A percentile compares a stretch with the other conserved stretches of the same genome.
These are phyloP conservation scores for Malus hybrid DNA, from an alignment of 331 rosid species.

Conservation along the genomic window DNA sequence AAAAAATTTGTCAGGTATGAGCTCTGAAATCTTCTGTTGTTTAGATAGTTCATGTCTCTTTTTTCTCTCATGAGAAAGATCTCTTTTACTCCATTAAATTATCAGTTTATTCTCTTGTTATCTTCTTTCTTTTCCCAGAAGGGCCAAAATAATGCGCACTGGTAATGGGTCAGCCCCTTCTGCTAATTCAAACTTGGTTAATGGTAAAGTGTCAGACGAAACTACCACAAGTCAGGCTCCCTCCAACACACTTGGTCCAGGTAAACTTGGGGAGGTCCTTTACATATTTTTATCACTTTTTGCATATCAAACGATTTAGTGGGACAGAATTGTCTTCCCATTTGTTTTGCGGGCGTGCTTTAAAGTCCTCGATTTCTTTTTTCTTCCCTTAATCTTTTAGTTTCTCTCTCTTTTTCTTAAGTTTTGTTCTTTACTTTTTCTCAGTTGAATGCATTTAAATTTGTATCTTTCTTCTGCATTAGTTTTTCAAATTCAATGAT, in stretches of 20 bases:
- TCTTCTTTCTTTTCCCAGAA: slow-evolving; percentile 35
- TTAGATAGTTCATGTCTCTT: background rate
- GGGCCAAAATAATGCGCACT: slow-evolving; percentile 65
- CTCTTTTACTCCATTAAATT: slow-evolving; percentile 8
- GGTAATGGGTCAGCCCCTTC: slow-evolving; percentile 33
- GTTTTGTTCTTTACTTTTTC: background rate
- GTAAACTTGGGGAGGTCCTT: slow-evolving; percentile 29
- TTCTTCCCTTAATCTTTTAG: background rate
- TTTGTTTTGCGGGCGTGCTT: background rate
- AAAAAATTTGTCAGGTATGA: slow-evolving; percentile 70
- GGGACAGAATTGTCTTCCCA: background rate
- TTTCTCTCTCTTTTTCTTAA: background rate
- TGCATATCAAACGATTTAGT: background rate
- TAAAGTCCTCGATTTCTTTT: background rate
- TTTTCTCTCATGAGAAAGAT: background rate
- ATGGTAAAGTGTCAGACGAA: slow-evolving; percentile 39
- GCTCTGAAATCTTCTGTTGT: slow-evolving; percentile 4
- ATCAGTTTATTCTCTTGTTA: background rate
- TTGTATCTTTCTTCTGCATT: background rate
- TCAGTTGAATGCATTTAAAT: background rate
- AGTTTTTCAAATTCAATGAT: background rate
- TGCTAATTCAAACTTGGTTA: slow-evolving; percentile 32
- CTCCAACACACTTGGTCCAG: slow-evolving; percentile 41
- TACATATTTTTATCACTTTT: background rate
- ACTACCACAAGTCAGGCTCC: slow-evolving; percentile 32